Evolutionary conservation across 1,139 yeast species (phyloP), one percentile per base, ranked within the genome.

Genomic region (Saccharomyces hybrid): DNA sequence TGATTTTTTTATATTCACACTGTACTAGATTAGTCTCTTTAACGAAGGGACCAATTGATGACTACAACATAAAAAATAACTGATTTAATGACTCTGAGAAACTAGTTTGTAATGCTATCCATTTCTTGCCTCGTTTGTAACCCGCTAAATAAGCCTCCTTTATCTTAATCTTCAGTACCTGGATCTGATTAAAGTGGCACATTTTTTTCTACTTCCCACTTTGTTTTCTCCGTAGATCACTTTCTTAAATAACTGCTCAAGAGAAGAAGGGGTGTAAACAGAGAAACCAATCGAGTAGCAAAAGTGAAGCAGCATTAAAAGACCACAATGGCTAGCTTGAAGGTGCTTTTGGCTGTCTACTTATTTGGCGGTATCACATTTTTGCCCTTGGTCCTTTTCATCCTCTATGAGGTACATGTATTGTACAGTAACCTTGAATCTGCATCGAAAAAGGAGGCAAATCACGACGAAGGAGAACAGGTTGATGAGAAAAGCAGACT

Each of bases 281-380:
- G 14, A 32, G 38, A n/a, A 32, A 32, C 13, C 38, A 32, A 32
- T 13, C 3, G n/a, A 2, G 38, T 32, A 32, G 38, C 38, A 32
- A 32, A 13, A n/a, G 1, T 13, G 14, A 32, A 27, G 29, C 38
- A 32, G 3, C 38, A 1, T n/a, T 32, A 32, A 11, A 32, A 32
- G 38, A 32, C 38, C 16, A 2, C 38, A 32, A 32, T 63, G 66
- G 57, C 53, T 28, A 53, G 59, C 48, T 50, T 63, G 6, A 58
- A 57, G 52, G 49, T 56, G 32, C 62, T 63, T 46, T 14, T 61
- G 3, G 32, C 63, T 9, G 57, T 75, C 2, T 86, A 84, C 66
- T 49, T 88, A 1, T 52, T 87, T 3, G 97, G 97, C 4, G 97
- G 97, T 0, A 48, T 90, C 5, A 88, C 97, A 0, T 80, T 90